Conservation (phyloP, 2,329 filamentous ascomycete species). For the Fusarium pseudocircinatum region DNA sequence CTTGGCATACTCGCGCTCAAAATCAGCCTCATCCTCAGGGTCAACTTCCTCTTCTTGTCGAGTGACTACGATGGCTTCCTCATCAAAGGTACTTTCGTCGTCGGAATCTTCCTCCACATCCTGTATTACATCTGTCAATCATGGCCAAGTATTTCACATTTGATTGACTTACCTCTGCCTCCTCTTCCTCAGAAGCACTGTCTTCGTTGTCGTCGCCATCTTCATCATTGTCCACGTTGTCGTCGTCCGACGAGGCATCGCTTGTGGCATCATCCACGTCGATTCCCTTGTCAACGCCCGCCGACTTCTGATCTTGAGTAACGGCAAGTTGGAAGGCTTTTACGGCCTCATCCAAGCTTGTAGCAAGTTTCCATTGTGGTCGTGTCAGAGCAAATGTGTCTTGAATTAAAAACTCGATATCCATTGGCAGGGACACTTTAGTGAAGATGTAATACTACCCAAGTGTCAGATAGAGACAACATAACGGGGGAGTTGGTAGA, state of each 20-base stretch:
- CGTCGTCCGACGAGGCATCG: constrained; percentile 79
- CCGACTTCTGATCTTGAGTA: constrained; percentile 85
- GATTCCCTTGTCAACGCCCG: constrained; percentile 72
- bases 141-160: not conserved
- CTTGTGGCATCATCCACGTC: constrained; percentile 80
- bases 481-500: too few species aligned
- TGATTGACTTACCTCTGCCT: constrained; percentile 59
- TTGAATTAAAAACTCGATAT: constrained; percentile 95
- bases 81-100: constrained; percentile 73
- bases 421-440: constrained; percentile 91
- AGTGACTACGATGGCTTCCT: constrained; percentile 92
- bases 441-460: constrained; percentile 87
- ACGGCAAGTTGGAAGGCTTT: constrained; percentile 88
- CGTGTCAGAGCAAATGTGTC: constrained; percentile 87
- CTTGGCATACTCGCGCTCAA: constrained; percentile 96
- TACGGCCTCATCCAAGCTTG: constrained; percentile 82
- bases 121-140: constrained; percentile 44
- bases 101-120: constrained; percentile 61
- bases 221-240: constrained; percentile 73
- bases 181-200: constrained; percentile 68
- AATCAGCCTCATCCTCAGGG: constrained; percentile 94
- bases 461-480: constrained; percentile 12
- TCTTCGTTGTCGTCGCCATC: constrained; percentile 70
- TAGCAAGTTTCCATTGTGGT: constrained; percentile 91
- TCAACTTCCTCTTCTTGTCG: constrained; percentile 90